Base-by-base conservation (phyloP, 176 grass and related monocot genomes). In the Aegilops umbellulata region DNA sequence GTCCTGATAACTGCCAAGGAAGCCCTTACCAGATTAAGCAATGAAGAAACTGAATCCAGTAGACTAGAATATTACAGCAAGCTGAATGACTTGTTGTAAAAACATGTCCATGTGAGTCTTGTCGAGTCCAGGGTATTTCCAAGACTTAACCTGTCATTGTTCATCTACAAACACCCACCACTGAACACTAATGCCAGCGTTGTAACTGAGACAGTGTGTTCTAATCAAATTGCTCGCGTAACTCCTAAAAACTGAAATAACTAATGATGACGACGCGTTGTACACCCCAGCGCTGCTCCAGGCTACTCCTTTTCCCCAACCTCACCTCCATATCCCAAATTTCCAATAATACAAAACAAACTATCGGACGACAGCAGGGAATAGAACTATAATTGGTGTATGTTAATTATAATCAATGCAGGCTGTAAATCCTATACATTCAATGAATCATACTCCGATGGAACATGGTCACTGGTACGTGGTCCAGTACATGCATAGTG, bases 321-420 rank as follows among this genome's bases (percentile, higher is more conserved):
- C 12, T 4, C 46, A 49, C 29, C 58, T 20, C 24, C 8, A 23
- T n/a, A 74, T 19, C 30, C 13, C 8, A 51, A 74, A 65, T 74
- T 74, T 84, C 23, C 11, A 74, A 32, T 30, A 12, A 42, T 10
- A 42, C 39, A 42, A 66, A 69, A 42, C 66, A 89, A 65, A 55
- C 39, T 38, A 84, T 41, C 17, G 19, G 51, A 80, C 17, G 82
- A 57, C 5, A 86, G 60, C 20, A 84, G 11, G 7, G 39, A 65
- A 65, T 63, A 74, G 32, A 60, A 80, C 25, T 44, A 78, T 74
- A 34, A 22, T 31, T 78, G 22, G 26, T 78, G 15, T 55, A 53
- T 78, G 36, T 24, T 65, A 39, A 62, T 8, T 82, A 72, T 53
- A 84, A 82, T 47, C 25, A 76, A 13, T 81, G 34, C 39, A 65